Evolutionary conservation across 345 rosid genomes (phyloP).

Genomic region (Gossypium anomalum): DNA sequence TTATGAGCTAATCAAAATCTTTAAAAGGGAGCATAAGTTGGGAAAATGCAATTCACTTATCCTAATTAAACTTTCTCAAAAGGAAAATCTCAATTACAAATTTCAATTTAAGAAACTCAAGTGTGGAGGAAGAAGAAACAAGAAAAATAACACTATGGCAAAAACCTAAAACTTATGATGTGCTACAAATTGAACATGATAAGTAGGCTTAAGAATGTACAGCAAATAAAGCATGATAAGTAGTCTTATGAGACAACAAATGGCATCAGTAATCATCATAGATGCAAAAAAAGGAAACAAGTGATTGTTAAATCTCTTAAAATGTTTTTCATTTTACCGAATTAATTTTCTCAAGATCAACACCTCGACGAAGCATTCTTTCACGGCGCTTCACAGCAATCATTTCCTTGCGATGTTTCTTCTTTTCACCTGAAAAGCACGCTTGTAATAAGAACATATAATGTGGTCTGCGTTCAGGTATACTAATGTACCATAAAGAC

Average conservation of each 20-base stretch:
- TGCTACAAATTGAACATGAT: neutral
- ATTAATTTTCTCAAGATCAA: slow-evolving; percentile 71
- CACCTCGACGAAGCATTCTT: slow-evolving; percentile 75
- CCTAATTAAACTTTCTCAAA: neutral
- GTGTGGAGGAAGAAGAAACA: neutral
- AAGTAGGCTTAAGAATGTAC: neutral
- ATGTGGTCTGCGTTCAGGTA: neutral
- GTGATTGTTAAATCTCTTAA: neutral
- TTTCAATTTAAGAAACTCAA: neutral
- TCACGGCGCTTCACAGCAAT: slow-evolving; percentile 74
- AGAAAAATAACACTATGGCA: neutral
- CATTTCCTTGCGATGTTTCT: slow-evolving; percentile 78
- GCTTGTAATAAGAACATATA: slow-evolving; percentile 10
- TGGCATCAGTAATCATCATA: neutral
- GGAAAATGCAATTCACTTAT: neutral
- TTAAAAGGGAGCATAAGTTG: neutral
- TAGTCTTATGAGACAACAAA: neutral
- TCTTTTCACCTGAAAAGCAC: slow-evolving; percentile 52
- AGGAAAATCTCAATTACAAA: neutral
- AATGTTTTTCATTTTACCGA: slow-evolving; percentile 28
- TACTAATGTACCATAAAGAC: slow-evolving; percentile 4
- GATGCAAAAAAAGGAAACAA: neutral
- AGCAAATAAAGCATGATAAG: neutral
- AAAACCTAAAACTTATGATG: neutral
- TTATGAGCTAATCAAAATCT: neutral